A percentile compares a stretch with the other conserved stretches of the same genome.
Evolutionary conservation across 257 asterid genomes (phyloP).

Genomic region (Salvia hispanica): DNA sequence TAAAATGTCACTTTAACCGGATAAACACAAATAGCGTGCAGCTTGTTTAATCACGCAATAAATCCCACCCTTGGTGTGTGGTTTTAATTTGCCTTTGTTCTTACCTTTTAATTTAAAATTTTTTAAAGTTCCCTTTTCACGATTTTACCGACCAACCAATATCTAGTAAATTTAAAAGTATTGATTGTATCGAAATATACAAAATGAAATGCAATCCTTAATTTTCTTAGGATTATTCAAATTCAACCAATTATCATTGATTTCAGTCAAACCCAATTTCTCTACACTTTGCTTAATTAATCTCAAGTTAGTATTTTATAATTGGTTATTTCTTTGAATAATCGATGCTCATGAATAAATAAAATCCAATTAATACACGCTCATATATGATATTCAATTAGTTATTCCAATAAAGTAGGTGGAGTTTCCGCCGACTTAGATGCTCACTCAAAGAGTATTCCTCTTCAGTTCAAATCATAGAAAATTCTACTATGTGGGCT

Average conservation of each 20-base stretch:
- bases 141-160: neutral
- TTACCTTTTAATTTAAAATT: neutral
- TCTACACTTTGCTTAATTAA: no score
- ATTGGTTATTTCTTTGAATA: no score
- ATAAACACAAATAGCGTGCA: constrained; percentile 31
- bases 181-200: neutral
- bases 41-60: constrained; percentile 14
- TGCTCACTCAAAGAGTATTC: constrained; percentile 47
- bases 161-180: neutral
- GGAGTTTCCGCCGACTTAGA: constrained; percentile 43
- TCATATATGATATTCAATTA: neutral
- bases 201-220: neutral
- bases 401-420: neutral
- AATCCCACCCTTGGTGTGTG: neutral
- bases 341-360: no score
- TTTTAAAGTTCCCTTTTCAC: neutral
- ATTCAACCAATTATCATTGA: no score
- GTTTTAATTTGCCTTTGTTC: neutral
- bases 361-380: no score
- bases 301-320: no score
- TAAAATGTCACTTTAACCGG: constrained; percentile 16
- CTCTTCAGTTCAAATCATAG: constrained; percentile 32
- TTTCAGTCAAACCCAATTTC: no score
- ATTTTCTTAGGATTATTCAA: no score
- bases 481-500: constrained; percentile 39